Base-by-base conservation (phyloP, 805 yeast species). In the Metschnikowia corniflorae region DNA sequence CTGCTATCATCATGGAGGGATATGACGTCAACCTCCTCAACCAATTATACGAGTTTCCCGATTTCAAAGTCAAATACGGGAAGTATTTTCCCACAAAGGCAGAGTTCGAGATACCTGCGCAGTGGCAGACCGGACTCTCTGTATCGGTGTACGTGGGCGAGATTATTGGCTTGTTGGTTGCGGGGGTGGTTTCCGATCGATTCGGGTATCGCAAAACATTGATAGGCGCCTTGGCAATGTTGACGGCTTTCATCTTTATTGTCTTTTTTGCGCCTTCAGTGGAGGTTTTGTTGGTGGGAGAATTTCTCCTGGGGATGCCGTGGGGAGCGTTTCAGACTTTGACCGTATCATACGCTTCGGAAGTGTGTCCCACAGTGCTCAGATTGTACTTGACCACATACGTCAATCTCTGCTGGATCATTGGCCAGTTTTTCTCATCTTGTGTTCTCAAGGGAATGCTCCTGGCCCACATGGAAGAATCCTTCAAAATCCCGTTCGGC, bases 171-270 rank as follows among this genome's bases (percentile, higher is more conserved):
- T 61, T 73, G 38, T 62, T 65, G 36, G 35, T 61, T 30, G 69
- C 70, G 20, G 78, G 78, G 37, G 43, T 58, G 33, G 49, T 69
- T 19, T 65, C 70, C 16, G 78, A 74, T 40, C 50, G 54, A 26
- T 55, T 62, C 42, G 81, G 81, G 6, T 65, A 73, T 51, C 64
- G 66, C 35, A 57, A 54, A 51, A 64, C 70, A 9, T 44, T 69
- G 35, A 50, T 66, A 18, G 44, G 40, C 6, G 46, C 59, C n/a
- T 44, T 62, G 43, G 9, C 52, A 6, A 21, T 55, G 22, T 53
- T 61, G 33, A 50, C 55, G 9, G 60, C 58, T 0, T 64, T 69
- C 35, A 57, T 71, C 39, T 63, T 60, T 29, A 52, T 71, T 36
- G 63, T 65, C 17, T 71, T 63, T 49, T 63, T 62, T 43, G 65